Base-by-base conservation (phyloP, 2,329 filamentous ascomycete genomes). In the Ilyonectria sp. region DNA sequence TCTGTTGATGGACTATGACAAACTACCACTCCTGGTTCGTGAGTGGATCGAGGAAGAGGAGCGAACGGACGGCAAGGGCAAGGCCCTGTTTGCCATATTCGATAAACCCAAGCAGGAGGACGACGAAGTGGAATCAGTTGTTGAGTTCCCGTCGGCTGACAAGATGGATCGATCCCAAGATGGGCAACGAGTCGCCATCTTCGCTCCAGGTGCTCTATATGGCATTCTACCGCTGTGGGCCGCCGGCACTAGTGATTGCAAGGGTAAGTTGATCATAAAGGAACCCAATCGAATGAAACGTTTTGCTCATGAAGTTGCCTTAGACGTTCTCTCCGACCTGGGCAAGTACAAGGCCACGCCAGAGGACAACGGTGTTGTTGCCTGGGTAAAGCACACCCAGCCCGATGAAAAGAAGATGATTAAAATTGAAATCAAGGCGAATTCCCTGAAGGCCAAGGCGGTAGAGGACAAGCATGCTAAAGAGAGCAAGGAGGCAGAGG, bases 141-240 rank as follows among this genome's bases (percentile, higher is more conserved):
- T 81, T 19, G 68, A 75, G 58, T 72, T 81, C 21, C 68, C 71
- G 3, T 49, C 71, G 37, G 71, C 72, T 60, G 70, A 75, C 67
- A 60, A 77, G 66, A 69, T 77, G 54, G 60, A 79, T 67, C 64
- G 78, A 71, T 62, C 63, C 63, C 47, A 72, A 26, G 82, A 84
- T 64, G 70, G 76, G 55, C 70, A 79, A 56, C 77, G 75, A 64
- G 75, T 85, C 2, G 83, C 83, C n/a, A 81, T 87, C 33, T 88
- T 88, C 74, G 85, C 86, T 19, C 86, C 86, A 0, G 86, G 86
- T 0, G 86, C 86, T 10, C 71, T 88, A 10, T 87, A 88, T 64
- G 80, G 83, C 37, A 79, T 82, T 11, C 69, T 87, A 53, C 86
- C 86, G 37, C 77, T 88, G 4, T 88, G 84, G 84, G 81, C 85